Evolutionary conservation across 805 yeast species (phyloP).

Genomic region (Hanseniaspora mollemarum): DNA sequence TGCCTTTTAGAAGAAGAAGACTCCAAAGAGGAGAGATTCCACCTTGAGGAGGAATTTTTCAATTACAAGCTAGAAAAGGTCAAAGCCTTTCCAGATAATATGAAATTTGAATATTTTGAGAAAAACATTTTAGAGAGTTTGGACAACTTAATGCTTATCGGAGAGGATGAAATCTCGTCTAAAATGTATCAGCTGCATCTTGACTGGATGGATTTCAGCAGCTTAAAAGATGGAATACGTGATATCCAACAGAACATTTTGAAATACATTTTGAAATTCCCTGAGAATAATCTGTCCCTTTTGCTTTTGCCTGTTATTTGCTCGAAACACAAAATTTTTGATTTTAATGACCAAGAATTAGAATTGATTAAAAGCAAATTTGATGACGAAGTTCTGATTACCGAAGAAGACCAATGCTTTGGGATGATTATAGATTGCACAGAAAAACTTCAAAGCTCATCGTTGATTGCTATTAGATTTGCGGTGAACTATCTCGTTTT

Average conservation of each 20-base stretch:
- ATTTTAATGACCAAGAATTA: background rate
- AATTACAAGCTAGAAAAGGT: slow-evolving; percentile 46
- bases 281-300: slow-evolving; percentile 48
- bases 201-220: slow-evolving; percentile 56
- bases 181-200: slow-evolving; percentile 63
- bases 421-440: slow-evolving; percentile 41
- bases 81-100: slow-evolving; percentile 38
- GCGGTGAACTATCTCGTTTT: slow-evolving; percentile 49
- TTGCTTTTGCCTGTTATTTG: slow-evolving; percentile 29
- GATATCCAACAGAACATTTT: slow-evolving; percentile 29
- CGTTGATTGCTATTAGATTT: slow-evolving; percentile 52
- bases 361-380: background rate
- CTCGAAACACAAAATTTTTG: background rate
- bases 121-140: slow-evolving; percentile 43
- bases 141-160: slow-evolving; percentile 62
- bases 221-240: slow-evolving; percentile 40
- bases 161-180: slow-evolving; percentile 38
- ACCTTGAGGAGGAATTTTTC: slow-evolving; percentile 49
- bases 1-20: slow-evolving; percentile 30
- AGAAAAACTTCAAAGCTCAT: slow-evolving; percentile 35
- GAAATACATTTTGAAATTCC: slow-evolving; percentile 47
- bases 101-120: slow-evolving; percentile 32
- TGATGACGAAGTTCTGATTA: slow-evolving; percentile 18
- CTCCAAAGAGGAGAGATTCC: slow-evolving; percentile 50
- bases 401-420: slow-evolving; percentile 42